These are phyloP conservation scores for Rhizophlyctis rosea DNA, from an alignment of 192 early-diverging fungal species.

Conservation along the genomic window DNA sequence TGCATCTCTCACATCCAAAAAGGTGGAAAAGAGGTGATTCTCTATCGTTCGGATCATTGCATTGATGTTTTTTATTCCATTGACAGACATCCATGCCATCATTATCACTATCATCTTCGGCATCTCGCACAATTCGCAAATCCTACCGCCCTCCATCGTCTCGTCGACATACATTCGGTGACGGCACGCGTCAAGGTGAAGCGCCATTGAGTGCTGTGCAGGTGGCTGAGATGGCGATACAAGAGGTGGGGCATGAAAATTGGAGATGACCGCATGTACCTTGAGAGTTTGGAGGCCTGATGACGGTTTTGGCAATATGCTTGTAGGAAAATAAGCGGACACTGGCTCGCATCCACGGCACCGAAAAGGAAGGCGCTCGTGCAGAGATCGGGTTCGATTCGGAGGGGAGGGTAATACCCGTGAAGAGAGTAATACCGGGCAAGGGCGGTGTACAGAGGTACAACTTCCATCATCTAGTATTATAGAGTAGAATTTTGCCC, in stretches of 20 bases:
- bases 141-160: not conserved
- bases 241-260: constrained; percentile 26
- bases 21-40: not conserved
- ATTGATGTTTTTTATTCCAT: not conserved
- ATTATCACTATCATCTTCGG: too few species aligned
- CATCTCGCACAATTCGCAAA: not conserved
- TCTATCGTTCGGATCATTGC: not conserved
- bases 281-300: constrained; percentile 8
- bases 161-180: constrained; percentile 1
- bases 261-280: not conserved
- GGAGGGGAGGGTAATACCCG: constrained; percentile 34
- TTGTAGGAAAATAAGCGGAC: constrained; percentile 1
- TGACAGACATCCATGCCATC: constrained; percentile 9
- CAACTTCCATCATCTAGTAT: not conserved
- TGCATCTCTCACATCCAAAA: constrained; percentile 2
- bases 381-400: constrained; percentile 34
- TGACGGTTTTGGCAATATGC: not conserved
- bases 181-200: constrained; percentile 5
- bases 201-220: constrained; percentile 16
- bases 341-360: constrained; percentile 19
- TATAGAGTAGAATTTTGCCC: not conserved
- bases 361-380: constrained; percentile 33
- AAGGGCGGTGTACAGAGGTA: not conserved
- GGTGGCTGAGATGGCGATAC: constrained; percentile 37
- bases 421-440: constrained; percentile 22